These are phyloP conservation scores for Hypoxylon lienhwacheense DNA, from an alignment of 495 filamentous ascomycete genomes.

Conservation along the genomic window DNA sequence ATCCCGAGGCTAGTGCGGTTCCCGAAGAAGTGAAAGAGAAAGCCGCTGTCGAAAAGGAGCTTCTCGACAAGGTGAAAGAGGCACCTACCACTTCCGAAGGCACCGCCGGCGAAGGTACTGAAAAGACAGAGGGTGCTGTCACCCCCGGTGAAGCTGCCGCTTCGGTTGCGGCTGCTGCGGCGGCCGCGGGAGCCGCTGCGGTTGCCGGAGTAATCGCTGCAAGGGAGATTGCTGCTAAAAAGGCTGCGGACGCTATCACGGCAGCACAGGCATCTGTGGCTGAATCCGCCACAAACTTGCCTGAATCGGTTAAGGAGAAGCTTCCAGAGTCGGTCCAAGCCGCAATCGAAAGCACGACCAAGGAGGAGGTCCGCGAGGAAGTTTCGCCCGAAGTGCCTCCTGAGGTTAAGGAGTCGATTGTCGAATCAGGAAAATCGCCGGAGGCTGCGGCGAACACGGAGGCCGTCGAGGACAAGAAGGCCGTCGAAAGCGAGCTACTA, in stretches of 20 bases:
- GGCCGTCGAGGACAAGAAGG: constrained; percentile 76
- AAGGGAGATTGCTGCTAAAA: constrained; percentile 39
- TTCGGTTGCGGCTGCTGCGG: constrained; percentile 42
- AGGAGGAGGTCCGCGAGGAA: constrained; percentile 40
- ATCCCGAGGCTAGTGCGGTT: constrained; percentile 63
- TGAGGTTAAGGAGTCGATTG: constrained; percentile 72
- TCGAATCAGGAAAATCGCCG: constrained; percentile 62
- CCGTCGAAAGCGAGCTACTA: constrained; percentile 68
- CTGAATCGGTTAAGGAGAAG: constrained; percentile 42
- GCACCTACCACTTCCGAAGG: constrained; percentile 61
- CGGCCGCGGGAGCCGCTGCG: constrained; percentile 46
- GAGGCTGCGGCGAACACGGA: constrained; percentile 70
- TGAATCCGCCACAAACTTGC: constrained; percentile 37
- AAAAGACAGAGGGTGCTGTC: constrained; percentile 50
- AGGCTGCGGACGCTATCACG: constrained; percentile 37
- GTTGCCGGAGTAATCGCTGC: constrained; percentile 41
- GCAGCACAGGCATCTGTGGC: constrained; percentile 30
- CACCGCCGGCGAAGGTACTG: constrained; percentile 49
- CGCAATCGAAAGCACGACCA: constrained; percentile 25
- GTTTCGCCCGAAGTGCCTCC: constrained; percentile 63
- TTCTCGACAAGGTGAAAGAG: constrained; percentile 59
- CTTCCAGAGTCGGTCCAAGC: constrained; percentile 40
- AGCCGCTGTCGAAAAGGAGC: constrained; percentile 61
- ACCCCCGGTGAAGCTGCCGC: constrained; percentile 47
- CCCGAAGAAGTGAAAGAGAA: constrained; percentile 62